phyloP scores from a whole-genome alignment of 768 basidiomycete genomes.

The Psilocybe subaeruginosa region DNA sequence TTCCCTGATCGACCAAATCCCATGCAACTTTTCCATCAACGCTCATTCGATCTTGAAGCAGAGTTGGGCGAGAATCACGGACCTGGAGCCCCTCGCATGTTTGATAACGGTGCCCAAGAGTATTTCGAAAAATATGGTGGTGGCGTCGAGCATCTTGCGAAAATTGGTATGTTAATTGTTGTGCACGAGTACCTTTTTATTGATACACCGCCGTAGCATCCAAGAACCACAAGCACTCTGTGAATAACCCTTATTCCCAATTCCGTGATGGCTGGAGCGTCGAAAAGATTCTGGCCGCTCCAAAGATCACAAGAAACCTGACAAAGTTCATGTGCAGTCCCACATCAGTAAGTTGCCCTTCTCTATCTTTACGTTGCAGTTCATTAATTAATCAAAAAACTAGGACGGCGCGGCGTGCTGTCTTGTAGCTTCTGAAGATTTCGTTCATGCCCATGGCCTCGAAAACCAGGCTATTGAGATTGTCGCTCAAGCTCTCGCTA shows the following conservation, averaged over 20 bases:
- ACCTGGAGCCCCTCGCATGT: constrained; percentile 73
- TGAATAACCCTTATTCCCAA: constrained; percentile 86
- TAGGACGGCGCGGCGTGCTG: constrained; percentile 80
- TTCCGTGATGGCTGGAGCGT: constrained; percentile 80
- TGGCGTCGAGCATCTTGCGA: constrained; percentile 65
- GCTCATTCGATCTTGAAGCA: constrained; percentile 51
- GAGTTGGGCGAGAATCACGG: constrained; percentile 66
- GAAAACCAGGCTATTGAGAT: constrained; percentile 91
- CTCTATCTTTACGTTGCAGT: neutral
- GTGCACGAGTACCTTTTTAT: neutral
- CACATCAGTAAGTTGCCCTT: constrained; percentile 56
- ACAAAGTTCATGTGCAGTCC: constrained; percentile 90
- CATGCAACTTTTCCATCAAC: constrained; percentile 44
- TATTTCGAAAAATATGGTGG: constrained; percentile 80
- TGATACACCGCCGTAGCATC: constrained; percentile 47
- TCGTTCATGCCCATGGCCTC: constrained; percentile 69
- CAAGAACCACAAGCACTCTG: constrained; percentile 83
- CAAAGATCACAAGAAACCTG: constrained; percentile 71
- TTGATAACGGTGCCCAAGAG: constrained; percentile 75
- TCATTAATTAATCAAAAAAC: neutral
- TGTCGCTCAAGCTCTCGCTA: constrained; percentile 63
- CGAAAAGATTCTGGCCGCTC: constrained; percentile 67
- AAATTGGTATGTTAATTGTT: constrained; percentile 59
- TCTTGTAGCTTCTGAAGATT: constrained; percentile 77
- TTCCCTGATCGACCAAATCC: constrained; percentile 62